A percentile compares a stretch with the other conserved stretches of the same genome.
These are phyloP conservation scores for Ceratobasidium sp. DNA, from an alignment of 1,284 basidiomycete species.

Conservation along the genomic window DNA sequence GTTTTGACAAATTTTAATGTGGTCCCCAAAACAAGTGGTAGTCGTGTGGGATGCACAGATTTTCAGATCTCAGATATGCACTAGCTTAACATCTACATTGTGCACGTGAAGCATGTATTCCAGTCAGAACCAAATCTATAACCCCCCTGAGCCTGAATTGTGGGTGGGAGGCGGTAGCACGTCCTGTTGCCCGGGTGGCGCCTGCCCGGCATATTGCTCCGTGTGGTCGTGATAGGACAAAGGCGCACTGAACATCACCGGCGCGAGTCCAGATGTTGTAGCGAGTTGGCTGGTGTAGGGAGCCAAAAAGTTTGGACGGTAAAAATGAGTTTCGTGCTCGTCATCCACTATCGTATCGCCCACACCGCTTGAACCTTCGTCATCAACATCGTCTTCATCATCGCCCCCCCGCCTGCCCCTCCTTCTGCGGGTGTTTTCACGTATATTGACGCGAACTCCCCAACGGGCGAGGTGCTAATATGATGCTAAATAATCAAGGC, in stretches of 20 bases:
- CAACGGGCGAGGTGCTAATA: slow-evolving; percentile 70
- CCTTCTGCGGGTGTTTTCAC: slow-evolving; percentile 69
- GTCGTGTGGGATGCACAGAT: neutral
- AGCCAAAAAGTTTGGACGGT: slow-evolving; percentile 24
- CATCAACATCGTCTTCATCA: slow-evolving; percentile 47
- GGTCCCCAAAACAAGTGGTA: neutral
- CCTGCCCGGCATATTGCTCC: slow-evolving; percentile 5
- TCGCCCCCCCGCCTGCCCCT: slow-evolving; percentile 40
- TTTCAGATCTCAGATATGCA: neutral
- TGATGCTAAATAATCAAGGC: neutral
- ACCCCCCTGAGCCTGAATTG: neutral
- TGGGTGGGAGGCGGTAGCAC: neutral
- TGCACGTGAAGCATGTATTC: neutral
- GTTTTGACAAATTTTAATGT: neutral
- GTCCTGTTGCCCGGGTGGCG: neutral
- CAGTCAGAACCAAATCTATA: neutral
- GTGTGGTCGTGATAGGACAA: neutral
- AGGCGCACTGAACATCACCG: slow-evolving; percentile 14
- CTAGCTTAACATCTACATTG: neutral
- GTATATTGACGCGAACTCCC: slow-evolving; percentile 75
- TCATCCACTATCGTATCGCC: slow-evolving; percentile 40
- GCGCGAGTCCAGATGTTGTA: neutral
- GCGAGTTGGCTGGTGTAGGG: slow-evolving; percentile 8
- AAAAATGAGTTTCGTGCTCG: slow-evolving; percentile 31
- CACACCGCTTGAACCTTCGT: slow-evolving; percentile 44